Evolutionary conservation across 495 filamentous ascomycete species (phyloP).

Genomic region (Aspergillus asperescens): DNA sequence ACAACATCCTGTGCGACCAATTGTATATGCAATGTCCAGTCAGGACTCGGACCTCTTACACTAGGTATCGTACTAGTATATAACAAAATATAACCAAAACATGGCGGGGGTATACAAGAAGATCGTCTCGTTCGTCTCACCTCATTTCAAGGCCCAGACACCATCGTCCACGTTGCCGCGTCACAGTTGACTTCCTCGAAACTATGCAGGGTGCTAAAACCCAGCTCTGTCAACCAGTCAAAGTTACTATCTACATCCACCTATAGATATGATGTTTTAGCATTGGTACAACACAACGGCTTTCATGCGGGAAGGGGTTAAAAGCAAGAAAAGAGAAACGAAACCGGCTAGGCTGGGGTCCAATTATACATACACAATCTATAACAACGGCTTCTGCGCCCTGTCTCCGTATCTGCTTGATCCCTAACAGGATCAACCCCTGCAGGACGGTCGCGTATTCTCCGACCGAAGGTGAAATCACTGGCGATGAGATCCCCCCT

Average conservation of each 20-base stretch:
- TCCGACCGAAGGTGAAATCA: slow-evolving; percentile 63
- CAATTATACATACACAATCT: slow-evolving; percentile 60
- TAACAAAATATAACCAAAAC: slow-evolving; percentile 7
- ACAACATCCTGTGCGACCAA: not conserved
- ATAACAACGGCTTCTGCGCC: slow-evolving; percentile 64
- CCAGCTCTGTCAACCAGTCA: slow-evolving; percentile 68
- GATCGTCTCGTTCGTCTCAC: not conserved
- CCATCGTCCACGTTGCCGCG: slow-evolving; percentile 61
- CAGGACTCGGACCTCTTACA: not conserved
- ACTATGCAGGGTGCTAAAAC: slow-evolving; percentile 66
- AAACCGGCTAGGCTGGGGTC: not conserved
- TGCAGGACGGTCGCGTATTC: slow-evolving; percentile 71
- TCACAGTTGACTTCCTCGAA: slow-evolving; percentile 80
- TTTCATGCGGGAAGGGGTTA: no score
- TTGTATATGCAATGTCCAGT: slow-evolving; percentile 1
- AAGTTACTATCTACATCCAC: slow-evolving; percentile 66
- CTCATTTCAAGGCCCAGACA: slow-evolving; percentile 31
- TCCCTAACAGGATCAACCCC: slow-evolving; percentile 73
- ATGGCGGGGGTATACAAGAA: slow-evolving; percentile 10
- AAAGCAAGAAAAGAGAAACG: not conserved
- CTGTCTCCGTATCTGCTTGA: slow-evolving; percentile 75
- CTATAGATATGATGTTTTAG: slow-evolving; percentile 38
- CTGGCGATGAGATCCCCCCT: slow-evolving; percentile 76
- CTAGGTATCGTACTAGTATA: slow-evolving; percentile 1
- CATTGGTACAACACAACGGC: no score